A percentile compares a stretch with the other conserved stretches of the same genome.
Evolutionary conservation across 352 stramenopile genomes (phyloP).

Genomic region (Pythium vanterpoolii): DNA sequence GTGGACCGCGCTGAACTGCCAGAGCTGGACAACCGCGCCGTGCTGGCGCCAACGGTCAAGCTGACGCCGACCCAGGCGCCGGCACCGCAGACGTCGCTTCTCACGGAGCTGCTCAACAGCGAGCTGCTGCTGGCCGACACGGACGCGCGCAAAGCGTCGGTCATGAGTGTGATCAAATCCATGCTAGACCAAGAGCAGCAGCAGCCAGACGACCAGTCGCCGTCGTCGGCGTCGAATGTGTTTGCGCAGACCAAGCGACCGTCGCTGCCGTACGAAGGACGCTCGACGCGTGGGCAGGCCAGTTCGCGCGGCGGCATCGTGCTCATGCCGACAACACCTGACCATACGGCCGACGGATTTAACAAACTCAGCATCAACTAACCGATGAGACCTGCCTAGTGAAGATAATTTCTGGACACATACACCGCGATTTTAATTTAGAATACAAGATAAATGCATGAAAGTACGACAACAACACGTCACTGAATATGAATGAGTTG

Average conservation of each 20-base stretch:
- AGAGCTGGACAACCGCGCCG: conserved; percentile 28
- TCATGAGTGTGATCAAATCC: conserved; percentile 53
- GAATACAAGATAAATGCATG: not conserved
- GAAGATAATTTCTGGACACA: not conserved
- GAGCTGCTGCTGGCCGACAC: conserved; percentile 30
- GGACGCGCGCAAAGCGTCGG: conserved; percentile 33
- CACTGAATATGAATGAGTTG: too few species aligned
- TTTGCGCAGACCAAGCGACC: not conserved
- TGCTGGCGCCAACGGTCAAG: conserved; percentile 29
- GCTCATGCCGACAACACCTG: conserved; percentile 4
- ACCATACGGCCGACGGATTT: not conserved
- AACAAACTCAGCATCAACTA: conserved; percentile 2
- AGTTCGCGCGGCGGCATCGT: conserved; percentile 11
- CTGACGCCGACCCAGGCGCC: conserved; percentile 19
- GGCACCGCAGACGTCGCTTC: conserved; percentile 20
- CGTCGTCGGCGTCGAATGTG: too few species aligned
- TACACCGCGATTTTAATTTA: not conserved
- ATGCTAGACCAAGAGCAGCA: conserved; percentile 42
- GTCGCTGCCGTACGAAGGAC: not conserved
- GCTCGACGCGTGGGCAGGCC: not conserved
- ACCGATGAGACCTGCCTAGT: too few species aligned
- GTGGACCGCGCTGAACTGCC: conserved; percentile 50
- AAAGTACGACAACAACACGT: too few species aligned
- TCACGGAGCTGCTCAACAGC: conserved; percentile 42
- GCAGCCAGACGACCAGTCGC: not conserved